Evolutionary conservation across 495 filamentous ascomycete genomes (phyloP).

Genomic region (Corynascus novoguineensis): DNA sequence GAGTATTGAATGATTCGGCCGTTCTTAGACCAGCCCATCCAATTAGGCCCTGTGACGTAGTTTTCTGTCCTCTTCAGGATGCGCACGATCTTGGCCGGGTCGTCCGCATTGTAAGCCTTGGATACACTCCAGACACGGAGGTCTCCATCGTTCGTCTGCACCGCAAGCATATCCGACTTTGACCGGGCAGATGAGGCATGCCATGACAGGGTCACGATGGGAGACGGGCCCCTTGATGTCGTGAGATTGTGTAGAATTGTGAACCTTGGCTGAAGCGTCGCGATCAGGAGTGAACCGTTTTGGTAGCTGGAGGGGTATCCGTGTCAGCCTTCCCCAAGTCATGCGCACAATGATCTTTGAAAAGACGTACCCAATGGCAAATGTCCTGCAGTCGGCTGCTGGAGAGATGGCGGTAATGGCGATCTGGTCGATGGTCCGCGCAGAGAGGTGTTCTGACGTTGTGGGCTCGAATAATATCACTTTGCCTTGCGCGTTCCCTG

Average conservation of each 20-base stretch:
- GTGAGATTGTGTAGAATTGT: slow-evolving; percentile 91
- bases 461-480: slow-evolving; percentile 92
- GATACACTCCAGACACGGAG: slow-evolving; percentile 95
- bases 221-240: slow-evolving; percentile 74
- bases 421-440: slow-evolving; percentile 84
- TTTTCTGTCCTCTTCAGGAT: slow-evolving; percentile 76
- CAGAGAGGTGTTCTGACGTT: slow-evolving; percentile 87
- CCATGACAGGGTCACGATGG: slow-evolving; percentile 88
- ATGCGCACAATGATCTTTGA: not conserved
- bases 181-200: slow-evolving; percentile 95
- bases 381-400: slow-evolving; percentile 86
- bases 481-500: slow-evolving; percentile 85
- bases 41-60: slow-evolving; percentile 72
- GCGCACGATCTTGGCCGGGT: slow-evolving; percentile 78
- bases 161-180: slow-evolving; percentile 96
- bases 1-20: slow-evolving; percentile 90
- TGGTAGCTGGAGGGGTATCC: slow-evolving; percentile 59
- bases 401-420: slow-evolving; percentile 90
- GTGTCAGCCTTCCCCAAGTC: not conserved
- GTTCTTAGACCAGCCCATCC: slow-evolving; percentile 98
- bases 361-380: slow-evolving; percentile 76
- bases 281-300: slow-evolving; percentile 91
- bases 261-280: slow-evolving; percentile 82
- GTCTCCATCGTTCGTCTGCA: slow-evolving; percentile 87
- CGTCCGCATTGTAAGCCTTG: slow-evolving; percentile 68